A percentile compares a stretch with the other conserved stretches of the same genome.
Conservation (phyloP, 345 rosid genomes). For the Gynandropsis gynandra region DNA sequence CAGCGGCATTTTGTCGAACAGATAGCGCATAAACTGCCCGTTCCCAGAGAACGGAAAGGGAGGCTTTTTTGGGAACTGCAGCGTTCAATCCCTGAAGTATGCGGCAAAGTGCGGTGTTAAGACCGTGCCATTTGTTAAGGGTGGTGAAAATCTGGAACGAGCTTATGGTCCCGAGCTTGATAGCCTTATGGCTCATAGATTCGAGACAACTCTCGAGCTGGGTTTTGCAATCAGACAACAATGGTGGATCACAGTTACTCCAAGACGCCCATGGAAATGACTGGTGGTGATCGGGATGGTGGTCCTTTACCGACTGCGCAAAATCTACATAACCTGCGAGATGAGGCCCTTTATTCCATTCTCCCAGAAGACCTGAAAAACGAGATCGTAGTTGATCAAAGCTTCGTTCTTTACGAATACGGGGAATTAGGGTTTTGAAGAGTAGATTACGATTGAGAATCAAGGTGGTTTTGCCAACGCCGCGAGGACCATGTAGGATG, state of each 20-base stretch:
- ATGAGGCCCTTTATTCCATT: slow-evolving; percentile 88
- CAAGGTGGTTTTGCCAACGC: slow-evolving; percentile 94
- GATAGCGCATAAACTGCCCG: slow-evolving; percentile 59
- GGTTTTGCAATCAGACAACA: slow-evolving; percentile 47
- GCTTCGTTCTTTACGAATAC: neutral
- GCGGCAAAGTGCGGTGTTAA: slow-evolving; percentile 49
- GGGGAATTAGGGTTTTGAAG: neutral
- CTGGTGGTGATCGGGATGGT: slow-evolving; percentile 55
- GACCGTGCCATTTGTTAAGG: slow-evolving; percentile 81
- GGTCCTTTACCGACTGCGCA: slow-evolving; percentile 66
- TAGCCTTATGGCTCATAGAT: slow-evolving; percentile 63
- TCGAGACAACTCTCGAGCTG: slow-evolving; percentile 91
- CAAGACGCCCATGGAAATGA: slow-evolving; percentile 91
- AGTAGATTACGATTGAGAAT: slow-evolving; percentile 61
- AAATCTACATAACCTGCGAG: slow-evolving; percentile 84
- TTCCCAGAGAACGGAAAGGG: slow-evolving; percentile 65
- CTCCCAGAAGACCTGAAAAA: slow-evolving; percentile 56
- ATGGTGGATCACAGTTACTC: slow-evolving; percentile 61
- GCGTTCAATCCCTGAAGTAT: slow-evolving; percentile 27
- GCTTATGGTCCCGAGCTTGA: slow-evolving; percentile 62
- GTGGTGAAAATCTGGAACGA: slow-evolving; percentile 71
- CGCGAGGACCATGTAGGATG: slow-evolving; percentile 94
- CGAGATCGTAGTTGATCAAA: slow-evolving; percentile 18
- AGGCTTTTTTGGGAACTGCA: slow-evolving; percentile 42
- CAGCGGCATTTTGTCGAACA: slow-evolving; percentile 62